Evolutionary conservation across 371 early-diverging fungal species (phyloP).

Genomic region (Dipsacomyces acuminosporus): DNA sequence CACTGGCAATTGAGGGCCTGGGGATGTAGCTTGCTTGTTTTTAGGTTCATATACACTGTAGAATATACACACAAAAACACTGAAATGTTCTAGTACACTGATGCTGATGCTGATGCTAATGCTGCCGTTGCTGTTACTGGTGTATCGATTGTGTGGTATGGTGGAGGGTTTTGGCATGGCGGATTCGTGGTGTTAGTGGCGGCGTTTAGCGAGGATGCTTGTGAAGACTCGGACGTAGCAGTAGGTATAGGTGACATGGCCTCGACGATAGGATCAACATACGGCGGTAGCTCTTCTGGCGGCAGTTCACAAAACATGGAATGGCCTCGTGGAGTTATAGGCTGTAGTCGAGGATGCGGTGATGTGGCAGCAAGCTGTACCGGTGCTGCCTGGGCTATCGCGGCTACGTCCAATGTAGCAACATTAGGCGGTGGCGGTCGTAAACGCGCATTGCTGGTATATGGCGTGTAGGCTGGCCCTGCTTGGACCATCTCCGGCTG

Average conservation of each 20-base stretch:
- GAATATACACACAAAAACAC: too few relatives aligned
- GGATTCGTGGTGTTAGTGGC: neutral
- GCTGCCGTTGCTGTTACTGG: neutral
- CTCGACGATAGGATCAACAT: slow-evolving; percentile 40
- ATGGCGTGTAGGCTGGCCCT: too few relatives aligned
- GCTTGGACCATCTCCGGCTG: too few relatives aligned
- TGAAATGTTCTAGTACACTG: too few relatives aligned
- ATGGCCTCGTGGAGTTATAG: neutral
- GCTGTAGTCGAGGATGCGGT: too few relatives aligned
- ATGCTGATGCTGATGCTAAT: too few relatives aligned
- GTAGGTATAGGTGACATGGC: slow-evolving; percentile 15
- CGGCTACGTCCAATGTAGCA: too few relatives aligned
- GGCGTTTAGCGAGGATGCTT: neutral
- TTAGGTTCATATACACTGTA: too few relatives aligned
- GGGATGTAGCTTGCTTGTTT: slow-evolving; percentile 17
- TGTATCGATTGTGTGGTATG: slow-evolving; percentile 21
- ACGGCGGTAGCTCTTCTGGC: slow-evolving; percentile 38
- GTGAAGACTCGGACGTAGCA: neutral
- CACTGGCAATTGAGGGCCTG: slow-evolving; percentile 39
- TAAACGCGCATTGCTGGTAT: too few relatives aligned
- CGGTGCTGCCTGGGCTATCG: too few relatives aligned
- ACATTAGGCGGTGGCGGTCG: too few relatives aligned
- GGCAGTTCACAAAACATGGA: slow-evolving; percentile 31
- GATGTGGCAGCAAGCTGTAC: too few relatives aligned
- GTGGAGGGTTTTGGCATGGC: slow-evolving; percentile 18